Evolutionary conservation across 2,329 filamentous ascomycete genomes (phyloP).

Genomic region (Penicillium sp.): DNA sequence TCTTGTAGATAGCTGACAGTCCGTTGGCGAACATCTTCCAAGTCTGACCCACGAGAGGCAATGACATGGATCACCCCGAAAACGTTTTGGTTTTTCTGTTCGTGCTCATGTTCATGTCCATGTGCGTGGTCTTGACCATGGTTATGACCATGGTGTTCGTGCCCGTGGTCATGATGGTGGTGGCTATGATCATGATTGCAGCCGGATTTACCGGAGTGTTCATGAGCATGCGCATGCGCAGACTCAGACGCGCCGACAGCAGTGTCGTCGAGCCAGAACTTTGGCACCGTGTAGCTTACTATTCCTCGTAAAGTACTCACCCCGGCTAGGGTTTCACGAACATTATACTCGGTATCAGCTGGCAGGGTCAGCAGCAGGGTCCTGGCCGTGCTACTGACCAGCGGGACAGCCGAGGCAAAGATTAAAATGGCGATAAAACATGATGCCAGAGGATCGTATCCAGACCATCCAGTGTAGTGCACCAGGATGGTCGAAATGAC

Average conservation of each 20-base stretch:
- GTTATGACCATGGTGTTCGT: constrained; percentile 29
- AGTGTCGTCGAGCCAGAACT: constrained; percentile 85
- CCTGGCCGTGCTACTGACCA: constrained; percentile 78
- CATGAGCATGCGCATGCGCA: constrained; percentile 40
- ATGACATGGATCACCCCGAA: constrained; percentile 83
- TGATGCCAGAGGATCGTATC: constrained; percentile 91
- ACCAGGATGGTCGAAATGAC: constrained; percentile 87
- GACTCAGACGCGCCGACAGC: constrained; percentile 37
- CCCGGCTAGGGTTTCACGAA: constrained; percentile 79
- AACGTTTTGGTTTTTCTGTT: constrained; percentile 42
- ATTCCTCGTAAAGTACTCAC: constrained; percentile 79
- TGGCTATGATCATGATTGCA: constrained; percentile 27
- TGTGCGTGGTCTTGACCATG: constrained; percentile 31
- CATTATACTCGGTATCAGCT: constrained; percentile 75
- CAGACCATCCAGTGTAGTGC: constrained; percentile 80
- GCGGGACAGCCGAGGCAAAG: constrained; percentile 81
- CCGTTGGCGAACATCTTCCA: constrained; percentile 79
- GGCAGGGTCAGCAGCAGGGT: constrained; percentile 79
- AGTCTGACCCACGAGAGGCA: constrained; percentile 63
- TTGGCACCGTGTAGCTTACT: constrained; percentile 75
- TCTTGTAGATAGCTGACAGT: constrained; percentile 65
- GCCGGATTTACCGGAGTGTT: constrained; percentile 28
- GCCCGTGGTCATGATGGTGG: constrained; percentile 27
- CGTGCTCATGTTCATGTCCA: constrained; percentile 22
- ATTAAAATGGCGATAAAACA: constrained; percentile 91